Evolutionary conservation across 2,329 filamentous ascomycete species (phyloP).

Genomic region (Dothistroma pini): DNA sequence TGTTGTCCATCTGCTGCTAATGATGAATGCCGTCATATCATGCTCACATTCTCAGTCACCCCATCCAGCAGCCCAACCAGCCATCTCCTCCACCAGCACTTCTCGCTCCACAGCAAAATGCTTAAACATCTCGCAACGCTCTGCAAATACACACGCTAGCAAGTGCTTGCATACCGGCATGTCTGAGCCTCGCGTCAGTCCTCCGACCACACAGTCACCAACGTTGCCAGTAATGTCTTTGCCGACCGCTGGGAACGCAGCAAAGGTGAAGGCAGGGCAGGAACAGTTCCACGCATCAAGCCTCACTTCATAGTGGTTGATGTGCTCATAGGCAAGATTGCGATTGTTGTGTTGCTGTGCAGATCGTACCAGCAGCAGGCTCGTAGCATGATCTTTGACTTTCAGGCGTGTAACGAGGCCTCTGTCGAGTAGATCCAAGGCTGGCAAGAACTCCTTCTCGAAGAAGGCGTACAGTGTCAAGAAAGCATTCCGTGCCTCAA

Average conservation of each 20-base stretch:
- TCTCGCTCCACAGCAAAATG: constrained; percentile 53
- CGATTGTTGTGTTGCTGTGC: constrained; percentile 38
- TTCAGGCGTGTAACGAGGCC: constrained; percentile 59
- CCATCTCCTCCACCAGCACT: constrained; percentile 64
- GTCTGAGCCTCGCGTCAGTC: constrained; percentile 42
- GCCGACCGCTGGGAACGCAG: constrained; percentile 54
- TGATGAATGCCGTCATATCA: constrained; percentile 1
- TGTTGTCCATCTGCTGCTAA: background rate
- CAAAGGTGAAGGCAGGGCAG: constrained; percentile 78
- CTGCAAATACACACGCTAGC: constrained; percentile 73
- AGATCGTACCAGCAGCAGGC: constrained; percentile 62
- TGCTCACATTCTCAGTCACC: constrained; percentile 32
- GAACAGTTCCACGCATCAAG: constrained; percentile 80
- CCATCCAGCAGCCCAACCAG: constrained; percentile 60
- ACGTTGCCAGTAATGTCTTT: background rate
- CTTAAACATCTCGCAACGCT: constrained; percentile 61
- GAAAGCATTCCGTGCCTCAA: constrained; percentile 48
- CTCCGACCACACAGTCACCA: constrained; percentile 43
- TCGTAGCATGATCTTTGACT: background rate
- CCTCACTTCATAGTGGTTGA: constrained; percentile 70
- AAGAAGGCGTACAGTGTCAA: constrained; percentile 82
- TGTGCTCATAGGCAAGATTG: constrained; percentile 25
- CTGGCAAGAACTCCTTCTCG: constrained; percentile 73
- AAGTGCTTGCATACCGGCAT: constrained; percentile 78
- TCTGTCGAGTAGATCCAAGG: constrained; percentile 82